Evolutionary conservation across 768 basidiomycete genomes (phyloP), one percentile per base, ranked within the genome.

Genomic region (Suillus luteus): DNA sequence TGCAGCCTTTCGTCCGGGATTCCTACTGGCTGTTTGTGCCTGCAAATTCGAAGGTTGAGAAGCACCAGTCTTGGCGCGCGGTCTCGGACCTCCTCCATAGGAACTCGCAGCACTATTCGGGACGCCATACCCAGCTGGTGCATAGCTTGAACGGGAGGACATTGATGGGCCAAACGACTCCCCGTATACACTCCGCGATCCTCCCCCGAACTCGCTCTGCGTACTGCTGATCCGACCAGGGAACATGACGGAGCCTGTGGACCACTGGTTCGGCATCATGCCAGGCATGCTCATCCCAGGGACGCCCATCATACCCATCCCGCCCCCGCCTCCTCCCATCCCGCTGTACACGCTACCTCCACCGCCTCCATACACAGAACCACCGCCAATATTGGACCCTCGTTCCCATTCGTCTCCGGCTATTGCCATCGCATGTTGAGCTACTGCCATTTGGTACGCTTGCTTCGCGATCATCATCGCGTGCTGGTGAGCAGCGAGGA

Each of bases 351-450:
- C 80, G 65, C 82, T 83, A 43, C 81, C 80, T 2, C 80, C 76
- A 35, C 74, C 73, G 10, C 75, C 74, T n/a, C 76, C 74, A 54
- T 76, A 77, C 37, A 72, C 74, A 48, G 76, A 75, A 31, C 77
- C 79, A 46, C 71, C 72, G 17, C 78, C 79, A 35, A 82, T 66
- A 43, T 79, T 84, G 60, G 91, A 92, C 8, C 86, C 83, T 40
- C 93, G 87, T 72, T 95, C 93, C 93, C 93, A 95, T 72, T 95
- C 92, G 38, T 95, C 93, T 22, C 84, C 92, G n/a, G 93, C 93
- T 9, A 88, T 86, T 9, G 87, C 89, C 84, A 94, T 89, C 5
- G 93, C 93, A 67, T 95, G 93, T 74, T 93, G 93, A 6, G 93
- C 93, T 49, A 95, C 90, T 3, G 93, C 90, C 80, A 91, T 86